Evolutionary conservation across 2,329 filamentous ascomycete genomes (phyloP), one percentile per base, ranked within the genome.

Genomic region (Aspergillus calidoustus): DNA sequence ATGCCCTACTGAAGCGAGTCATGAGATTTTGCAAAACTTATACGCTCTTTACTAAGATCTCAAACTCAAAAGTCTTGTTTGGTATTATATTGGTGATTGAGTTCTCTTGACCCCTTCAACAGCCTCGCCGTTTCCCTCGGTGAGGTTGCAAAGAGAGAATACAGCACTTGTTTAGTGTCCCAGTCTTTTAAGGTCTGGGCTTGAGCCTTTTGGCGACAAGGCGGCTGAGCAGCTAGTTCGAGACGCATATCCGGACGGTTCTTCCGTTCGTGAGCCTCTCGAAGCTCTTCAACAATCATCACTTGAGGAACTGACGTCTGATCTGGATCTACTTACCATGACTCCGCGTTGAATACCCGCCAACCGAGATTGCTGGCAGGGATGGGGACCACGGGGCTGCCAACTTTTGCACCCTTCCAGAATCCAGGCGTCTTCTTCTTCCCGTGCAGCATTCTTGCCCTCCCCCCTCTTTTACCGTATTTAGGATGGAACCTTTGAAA

Each of bases 391-490:
- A 28, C 25, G 25, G 23, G 46, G 41, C 25, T 46, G 23, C 53
- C 25, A 55, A 30, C 43, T 15, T 55, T 19, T 22, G 25, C 25
- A 44, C 53, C 41, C 43, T 47, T 54, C 50, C 50, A 49, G 23
- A 25, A 31, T 54, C 50, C 50, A 49, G 23, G 23, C 7, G 23
- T 49, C 13, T 48, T 15, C 46, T 41, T 25, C 6, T 7, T 15
- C 30, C 22, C 25, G 13, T 44, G 22, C 5, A 51, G 55, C 23
- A 22, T 47, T 56, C 28, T 47, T 48, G 13, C 31, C 56, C 7
- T 8, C 41, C 43, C 53, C 58, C 46, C 57, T 55, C 41, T 58
- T 59, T 56, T 64, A 52, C 61, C 57, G 56, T 50, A 59, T 60
- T 57, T 23, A 49, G 53, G 30, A 43, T 55, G 47, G 54, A 28